Evolutionary conservation across 306 rosid species (phyloP), one percentile per base, ranked within the genome.

Genomic region (Casuarina cunninghamiana): DNA sequence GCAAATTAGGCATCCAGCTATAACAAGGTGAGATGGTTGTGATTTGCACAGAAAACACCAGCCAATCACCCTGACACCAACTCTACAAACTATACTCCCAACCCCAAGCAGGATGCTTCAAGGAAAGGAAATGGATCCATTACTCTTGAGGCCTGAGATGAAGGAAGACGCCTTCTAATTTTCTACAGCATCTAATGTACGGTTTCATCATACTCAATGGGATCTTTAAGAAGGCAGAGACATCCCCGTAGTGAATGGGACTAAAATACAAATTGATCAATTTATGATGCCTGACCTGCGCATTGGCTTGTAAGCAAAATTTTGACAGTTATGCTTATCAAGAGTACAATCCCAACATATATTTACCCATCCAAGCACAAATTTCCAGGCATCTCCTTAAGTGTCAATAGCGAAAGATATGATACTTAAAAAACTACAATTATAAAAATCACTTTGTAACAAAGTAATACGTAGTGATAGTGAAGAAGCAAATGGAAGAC

Each of bases 401-500:
- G 44, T 38, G 10, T 65, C 46, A 41, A 65, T 5, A 15, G 26
- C 6, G 41, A 39, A 26, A 65, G 41, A 15, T 38, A 39, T 39
- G 5, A 44, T 44, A 44, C 48, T 1, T 44, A 44, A 44, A 44
- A 9, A 44, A 44, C 48, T 44, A 44, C 1, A 44, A 44, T 65
- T 16, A 8, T 15, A 13, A 15, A 65, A 19, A 65, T 65, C 16
- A 65, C 39, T 9, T 15, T 12, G 26, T 16, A 38, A 9, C 3
- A 41, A 65, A 65, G 6, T 6, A 38, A 63, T 5, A 13, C 17
- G 35, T 37, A 63, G 16, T 62, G 19, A 43, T 26, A 48, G 38
- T 19, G 6, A 57, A 26, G 57, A 5, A 71, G 41, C 38, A 73
- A 38, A 55, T 54, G 78, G 39, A 68, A 78, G 84, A 54, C 57